Base-by-base conservation (phyloP, 1,284 basidiomycete genomes). In the Cystobasidium slooffiae region DNA sequence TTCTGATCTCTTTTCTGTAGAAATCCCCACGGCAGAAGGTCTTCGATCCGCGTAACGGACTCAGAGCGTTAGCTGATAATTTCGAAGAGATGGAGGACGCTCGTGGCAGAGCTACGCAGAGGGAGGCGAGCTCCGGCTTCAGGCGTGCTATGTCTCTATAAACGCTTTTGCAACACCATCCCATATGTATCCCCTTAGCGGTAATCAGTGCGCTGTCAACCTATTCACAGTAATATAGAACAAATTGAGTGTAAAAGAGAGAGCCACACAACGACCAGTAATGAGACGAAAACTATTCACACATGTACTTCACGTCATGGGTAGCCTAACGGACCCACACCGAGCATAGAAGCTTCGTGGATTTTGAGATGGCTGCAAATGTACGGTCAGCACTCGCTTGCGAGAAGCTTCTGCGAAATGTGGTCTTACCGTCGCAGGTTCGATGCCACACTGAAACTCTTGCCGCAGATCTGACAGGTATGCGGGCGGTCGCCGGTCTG, bases 11-110 rank as follows among this genome's bases (percentile, higher is more conserved):
- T 7, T 24, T 12, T n/a, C 12, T 52, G 10, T 20, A 66, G 52
- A 75, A 53, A 55, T 68, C 56, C 1, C 62, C 47, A 18, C 44
- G 68, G 51, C 68, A 75, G 41, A 41, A 52, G 43, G 62, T 66
- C 6, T 73, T 56, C 46, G 53, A 73, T 46, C 62, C 67, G 7
- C 46, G 75, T 74, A 76, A 75, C 67, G 75, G 68, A 73, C 75
- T 10, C 72, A 73, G 61, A 39, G 65, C 7, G 44, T 52, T 55
- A 59, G 78, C 46, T 73, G 31, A 22, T 7, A 12, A 41, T 3
- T 41, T 53, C 31, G 72, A 72, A 43, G 72, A 43, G 8, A 22
- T 44, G 14, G 73, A 75, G 63, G 49, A 67, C 22, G 46, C 49
- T 1, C 68, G 62, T 3, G 69, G 62, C 39, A 5, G 39, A 51